Conservation (phyloP, 768 basidiomycete species). For the Boletus speciosus region DNA sequence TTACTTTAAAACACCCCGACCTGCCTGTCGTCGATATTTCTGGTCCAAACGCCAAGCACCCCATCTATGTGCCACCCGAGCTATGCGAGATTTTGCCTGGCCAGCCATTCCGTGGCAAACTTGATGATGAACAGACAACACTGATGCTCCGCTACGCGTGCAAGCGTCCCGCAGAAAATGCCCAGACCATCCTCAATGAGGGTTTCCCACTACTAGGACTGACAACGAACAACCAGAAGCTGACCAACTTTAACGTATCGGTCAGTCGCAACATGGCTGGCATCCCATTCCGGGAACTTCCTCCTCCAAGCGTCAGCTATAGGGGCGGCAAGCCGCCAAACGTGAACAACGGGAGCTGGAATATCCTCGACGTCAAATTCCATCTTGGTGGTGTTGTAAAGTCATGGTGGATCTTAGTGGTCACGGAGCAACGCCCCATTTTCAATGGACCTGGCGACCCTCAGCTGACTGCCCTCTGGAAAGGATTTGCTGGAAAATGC, state of each 20-base stretch:
- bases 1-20: slow-evolving; percentile 45
- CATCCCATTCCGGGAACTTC: slow-evolving; percentile 63
- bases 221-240: slow-evolving; percentile 34
- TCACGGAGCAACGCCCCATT: slow-evolving; percentile 45
- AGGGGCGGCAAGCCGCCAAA: slow-evolving; percentile 38
- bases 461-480: slow-evolving; percentile 40
- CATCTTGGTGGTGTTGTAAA: slow-evolving; percentile 47
- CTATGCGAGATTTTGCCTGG: slow-evolving; percentile 62
- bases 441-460: slow-evolving; percentile 36
- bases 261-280: slow-evolving; percentile 58
- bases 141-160: slow-evolving; percentile 72
- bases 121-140: slow-evolving; percentile 57
- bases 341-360: slow-evolving; percentile 68
- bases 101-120: slow-evolving; percentile 57
- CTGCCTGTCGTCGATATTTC: slow-evolving; percentile 57
- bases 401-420: slow-evolving; percentile 66
- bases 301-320: slow-evolving; percentile 57
- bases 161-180: slow-evolving; percentile 58
- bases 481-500: slow-evolving; percentile 56
- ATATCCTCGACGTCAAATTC: slow-evolving; percentile 70
- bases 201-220: slow-evolving; percentile 60
- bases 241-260: slow-evolving; percentile 55
- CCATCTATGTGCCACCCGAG: slow-evolving; percentile 60
- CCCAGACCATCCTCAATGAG: slow-evolving; percentile 50
- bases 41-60: slow-evolving; percentile 27